Conservation (phyloP, 768 basidiomycete species). For the Termitomyces sp. region DNA sequence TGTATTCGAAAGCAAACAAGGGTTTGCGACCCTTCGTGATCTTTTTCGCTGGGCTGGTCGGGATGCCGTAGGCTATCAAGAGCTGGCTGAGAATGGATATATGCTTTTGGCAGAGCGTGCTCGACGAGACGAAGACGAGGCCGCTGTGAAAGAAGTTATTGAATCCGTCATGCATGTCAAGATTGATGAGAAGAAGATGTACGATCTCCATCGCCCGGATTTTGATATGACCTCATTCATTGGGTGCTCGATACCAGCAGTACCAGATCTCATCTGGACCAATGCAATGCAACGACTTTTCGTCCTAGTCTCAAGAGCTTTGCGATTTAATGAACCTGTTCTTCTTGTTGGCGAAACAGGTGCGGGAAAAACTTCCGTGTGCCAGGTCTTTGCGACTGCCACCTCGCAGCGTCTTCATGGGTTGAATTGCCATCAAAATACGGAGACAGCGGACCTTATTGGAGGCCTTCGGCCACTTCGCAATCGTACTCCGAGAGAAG, state of each 20-base stretch:
- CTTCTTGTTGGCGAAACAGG: slow-evolving; percentile 96
- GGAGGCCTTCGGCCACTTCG: slow-evolving; percentile 89
- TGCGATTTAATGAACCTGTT: slow-evolving; percentile 90
- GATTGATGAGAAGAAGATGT: slow-evolving; percentile 69
- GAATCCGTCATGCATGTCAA: slow-evolving; percentile 84
- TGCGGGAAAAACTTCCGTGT: slow-evolving; percentile 95
- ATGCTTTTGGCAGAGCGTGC: slow-evolving; percentile 95
- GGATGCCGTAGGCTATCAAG: slow-evolving; percentile 84
- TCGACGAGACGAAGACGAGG: slow-evolving; percentile 78
- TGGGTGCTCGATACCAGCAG: slow-evolving; percentile 45
- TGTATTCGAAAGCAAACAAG: slow-evolving; percentile 96
- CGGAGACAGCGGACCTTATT: slow-evolving; percentile 94
- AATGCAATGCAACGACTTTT: slow-evolving; percentile 88
- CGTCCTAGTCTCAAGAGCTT: slow-evolving; percentile 74
- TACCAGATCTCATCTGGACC: slow-evolving; percentile 80
- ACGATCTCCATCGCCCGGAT: slow-evolving; percentile 43
- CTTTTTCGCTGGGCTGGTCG: slow-evolving; percentile 96
- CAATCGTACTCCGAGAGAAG: slow-evolving; percentile 55
- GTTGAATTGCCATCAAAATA: slow-evolving; percentile 96
- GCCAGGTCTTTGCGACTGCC: slow-evolving; percentile 79
- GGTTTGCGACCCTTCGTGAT: slow-evolving; percentile 95
- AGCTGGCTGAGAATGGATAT: slow-evolving; percentile 93
- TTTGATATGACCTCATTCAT: slow-evolving; percentile 41
- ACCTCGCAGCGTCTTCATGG: slow-evolving; percentile 54
- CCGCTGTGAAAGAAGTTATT: slow-evolving; percentile 87